Evolutionary conservation across 306 rosid species (phyloP).

Genomic region (Sesbania bispinosa): DNA sequence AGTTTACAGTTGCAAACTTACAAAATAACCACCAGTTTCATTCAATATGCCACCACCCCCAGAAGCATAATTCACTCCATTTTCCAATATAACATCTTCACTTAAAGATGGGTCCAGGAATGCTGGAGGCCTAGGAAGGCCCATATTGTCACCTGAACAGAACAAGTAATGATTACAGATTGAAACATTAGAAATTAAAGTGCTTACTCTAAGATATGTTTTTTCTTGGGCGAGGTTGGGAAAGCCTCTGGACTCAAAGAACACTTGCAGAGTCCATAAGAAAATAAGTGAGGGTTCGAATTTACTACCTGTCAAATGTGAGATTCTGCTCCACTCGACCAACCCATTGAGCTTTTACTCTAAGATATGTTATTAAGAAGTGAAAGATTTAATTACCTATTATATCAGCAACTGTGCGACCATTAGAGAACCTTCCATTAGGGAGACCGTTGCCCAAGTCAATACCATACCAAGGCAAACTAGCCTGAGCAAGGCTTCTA

Average conservation of each 20-base stretch:
- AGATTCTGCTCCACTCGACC: no score
- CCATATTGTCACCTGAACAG: conserved; percentile 64
- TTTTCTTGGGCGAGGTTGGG: no score
- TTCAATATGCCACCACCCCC: conserved; percentile 96
- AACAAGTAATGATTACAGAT: no score
- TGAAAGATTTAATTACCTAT: conserved; percentile 48
- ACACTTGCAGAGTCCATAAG: no score
- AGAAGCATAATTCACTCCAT: conserved; percentile 88
- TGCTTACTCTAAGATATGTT: no score
- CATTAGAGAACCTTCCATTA: conserved; percentile 90
- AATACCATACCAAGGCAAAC: conserved; percentile 91
- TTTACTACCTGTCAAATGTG: no score
- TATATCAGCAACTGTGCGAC: conserved; percentile 88
- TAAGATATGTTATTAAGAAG: neutral
- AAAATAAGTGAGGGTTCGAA: no score
- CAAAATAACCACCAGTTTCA: conserved; percentile 78
- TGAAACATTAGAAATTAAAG: no score
- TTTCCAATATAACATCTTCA: conserved; percentile 67
- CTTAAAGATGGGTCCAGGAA: conserved; percentile 69
- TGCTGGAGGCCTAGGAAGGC: conserved; percentile 87
- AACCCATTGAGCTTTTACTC: no score
- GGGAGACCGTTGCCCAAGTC: conserved; percentile 87
- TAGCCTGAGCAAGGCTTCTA: conserved; percentile 81
- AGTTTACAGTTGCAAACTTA: conserved; percentile 37
- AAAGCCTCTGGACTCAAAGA: no score